phyloP scores from a whole-genome alignment of 208 protist species.

The Plasmodiophora brassicae region DNA sequence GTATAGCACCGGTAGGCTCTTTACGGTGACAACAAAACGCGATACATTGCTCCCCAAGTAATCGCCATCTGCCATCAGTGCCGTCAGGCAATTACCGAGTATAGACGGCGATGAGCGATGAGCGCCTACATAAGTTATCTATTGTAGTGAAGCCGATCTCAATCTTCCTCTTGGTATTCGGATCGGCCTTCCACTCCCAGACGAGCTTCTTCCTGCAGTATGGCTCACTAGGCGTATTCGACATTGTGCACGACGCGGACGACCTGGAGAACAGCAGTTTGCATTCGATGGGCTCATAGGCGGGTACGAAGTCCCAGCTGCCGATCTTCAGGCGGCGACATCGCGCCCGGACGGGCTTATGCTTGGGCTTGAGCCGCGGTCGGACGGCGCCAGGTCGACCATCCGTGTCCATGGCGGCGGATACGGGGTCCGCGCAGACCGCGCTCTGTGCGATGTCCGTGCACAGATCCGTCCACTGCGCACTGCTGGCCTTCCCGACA shows the following conservation, averaged over 20 bases:
- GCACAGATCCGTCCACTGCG: too few relatives aligned
- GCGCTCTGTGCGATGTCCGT: too few relatives aligned
- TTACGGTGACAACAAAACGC: background rate
- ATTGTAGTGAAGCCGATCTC: background rate
- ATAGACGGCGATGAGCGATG: too few relatives aligned
- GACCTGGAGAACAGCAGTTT: background rate
- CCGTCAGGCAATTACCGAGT: too few relatives aligned
- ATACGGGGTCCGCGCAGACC: too few relatives aligned
- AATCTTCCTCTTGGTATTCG: background rate
- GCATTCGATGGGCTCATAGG: background rate
- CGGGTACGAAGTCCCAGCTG: background rate
- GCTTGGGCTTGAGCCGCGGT: background rate
- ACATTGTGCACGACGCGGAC: background rate
- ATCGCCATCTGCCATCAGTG: background rate
- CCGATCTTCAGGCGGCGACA: constrained; percentile 5
- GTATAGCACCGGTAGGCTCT: background rate
- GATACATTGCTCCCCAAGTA: background rate
- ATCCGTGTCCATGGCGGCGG: too few relatives aligned
- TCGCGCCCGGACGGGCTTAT: background rate
- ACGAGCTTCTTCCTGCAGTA: background rate
- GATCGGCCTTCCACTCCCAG: background rate
- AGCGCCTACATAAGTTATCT: background rate
- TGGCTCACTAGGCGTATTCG: background rate
- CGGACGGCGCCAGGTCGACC: too few relatives aligned
- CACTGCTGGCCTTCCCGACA: too few relatives aligned